These are phyloP conservation scores for Hydrangea macrophylla DNA, from an alignment of 148 eudicot species.

Conservation along the genomic window DNA sequence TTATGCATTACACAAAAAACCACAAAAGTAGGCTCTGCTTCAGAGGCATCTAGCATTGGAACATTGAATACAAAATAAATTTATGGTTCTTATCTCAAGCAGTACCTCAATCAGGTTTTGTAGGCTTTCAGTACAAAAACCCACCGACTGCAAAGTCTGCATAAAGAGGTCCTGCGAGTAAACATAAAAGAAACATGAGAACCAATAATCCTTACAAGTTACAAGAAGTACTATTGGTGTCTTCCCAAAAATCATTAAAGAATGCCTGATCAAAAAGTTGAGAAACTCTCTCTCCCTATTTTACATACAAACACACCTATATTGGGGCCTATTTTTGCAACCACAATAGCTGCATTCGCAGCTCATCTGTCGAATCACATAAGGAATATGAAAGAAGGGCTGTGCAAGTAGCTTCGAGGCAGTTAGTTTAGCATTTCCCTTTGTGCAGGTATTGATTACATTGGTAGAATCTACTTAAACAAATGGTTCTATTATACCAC, in stretches of 20 bases:
- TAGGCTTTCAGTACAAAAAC: slow-evolving; percentile 65
- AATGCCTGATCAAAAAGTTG: too few relatives aligned
- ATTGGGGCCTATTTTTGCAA: too few relatives aligned
- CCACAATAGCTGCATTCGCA: too few relatives aligned
- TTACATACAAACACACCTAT: too few relatives aligned
- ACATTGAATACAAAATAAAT: neutral
- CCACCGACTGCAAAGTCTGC: slow-evolving; percentile 87
- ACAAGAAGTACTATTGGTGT: neutral
- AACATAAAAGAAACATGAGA: slow-evolving; percentile 5
- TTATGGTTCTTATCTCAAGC: neutral
- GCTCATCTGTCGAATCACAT: too few relatives aligned
- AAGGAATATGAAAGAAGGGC: too few relatives aligned
- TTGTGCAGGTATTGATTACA: too few relatives aligned
- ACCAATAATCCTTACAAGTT: too few relatives aligned
- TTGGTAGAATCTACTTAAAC: too few relatives aligned
- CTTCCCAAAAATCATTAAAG: neutral
- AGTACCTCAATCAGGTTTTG: slow-evolving; percentile 86
- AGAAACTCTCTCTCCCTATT: neutral
- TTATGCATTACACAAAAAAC: slow-evolving; percentile 4
- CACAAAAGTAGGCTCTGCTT: slow-evolving; percentile 5
- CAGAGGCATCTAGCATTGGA: neutral
- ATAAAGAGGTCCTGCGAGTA: slow-evolving; percentile 80
- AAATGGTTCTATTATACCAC: too few relatives aligned
- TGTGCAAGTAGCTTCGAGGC: too few relatives aligned
- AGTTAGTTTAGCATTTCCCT: too few relatives aligned